Percentiles rank a stretch among this genome's conserved stretches.
Evolutionary conservation across 2,329 filamentous ascomycete genomes (phyloP).

Genomic region (Decorospora gaudefroyi): DNA sequence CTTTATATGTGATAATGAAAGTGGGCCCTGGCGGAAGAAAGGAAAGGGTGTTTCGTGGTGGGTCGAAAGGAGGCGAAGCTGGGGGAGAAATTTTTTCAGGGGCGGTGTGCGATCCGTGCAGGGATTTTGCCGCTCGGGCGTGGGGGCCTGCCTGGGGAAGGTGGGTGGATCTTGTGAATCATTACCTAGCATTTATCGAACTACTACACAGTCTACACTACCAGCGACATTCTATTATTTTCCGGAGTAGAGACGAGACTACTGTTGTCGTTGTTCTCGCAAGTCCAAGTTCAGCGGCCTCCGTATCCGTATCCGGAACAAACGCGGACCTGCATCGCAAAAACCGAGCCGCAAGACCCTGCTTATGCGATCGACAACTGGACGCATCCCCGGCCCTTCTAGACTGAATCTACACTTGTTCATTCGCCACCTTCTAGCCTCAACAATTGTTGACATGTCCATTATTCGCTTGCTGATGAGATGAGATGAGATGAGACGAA

Average conservation of each 20-base stretch:
- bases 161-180: background rate
- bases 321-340: conserved; percentile 4
- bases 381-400: conserved; percentile 13
- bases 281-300: no score
- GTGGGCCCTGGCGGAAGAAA: conserved; percentile 4
- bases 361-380: conserved; percentile 10
- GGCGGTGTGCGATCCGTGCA: conserved; percentile 27
- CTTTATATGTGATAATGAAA: conserved; percentile 26
- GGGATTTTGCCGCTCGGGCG: conserved; percentile 2
- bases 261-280: no score
- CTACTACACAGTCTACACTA: no score
- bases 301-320: background rate
- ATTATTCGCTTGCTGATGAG: background rate
- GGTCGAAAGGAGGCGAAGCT: conserved; percentile 17
- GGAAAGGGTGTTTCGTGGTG: conserved; percentile 4
- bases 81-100: conserved; percentile 12
- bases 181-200: background rate
- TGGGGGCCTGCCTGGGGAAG: conserved; percentile 5
- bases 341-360: conserved; percentile 5
- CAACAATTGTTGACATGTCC: conserved; percentile 1
- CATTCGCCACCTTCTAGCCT: conserved; percentile 17
- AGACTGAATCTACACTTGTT: conserved; percentile 10
- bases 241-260: no score
- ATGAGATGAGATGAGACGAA: no score
- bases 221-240: no score